Base-by-base conservation (phyloP, 2,329 filamentous ascomycete species). In the Epichloe sp. region DNA sequence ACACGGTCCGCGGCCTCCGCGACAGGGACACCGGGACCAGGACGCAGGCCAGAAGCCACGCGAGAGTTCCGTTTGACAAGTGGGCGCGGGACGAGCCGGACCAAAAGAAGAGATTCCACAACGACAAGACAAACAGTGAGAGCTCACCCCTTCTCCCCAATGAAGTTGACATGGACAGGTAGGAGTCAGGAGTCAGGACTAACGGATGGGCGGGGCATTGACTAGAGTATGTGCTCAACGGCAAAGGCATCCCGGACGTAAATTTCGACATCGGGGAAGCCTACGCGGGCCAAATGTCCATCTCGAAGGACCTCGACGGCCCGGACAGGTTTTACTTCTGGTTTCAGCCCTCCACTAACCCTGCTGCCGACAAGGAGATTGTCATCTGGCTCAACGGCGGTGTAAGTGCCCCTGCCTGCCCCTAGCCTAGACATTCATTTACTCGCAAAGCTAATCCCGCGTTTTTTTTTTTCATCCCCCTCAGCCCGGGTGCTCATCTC, bases 301-400 rank as follows among this genome's bases (percentile, higher is more conserved):
- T 80, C 53, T 63, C 57, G 15, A 72, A 74, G 4, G 61, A 68
- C 48, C 58, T 66, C 0, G 60, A 74, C 40, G 64, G 64, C 41
- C 57, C 52, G 4, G 60, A 65, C 23, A 64, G 76, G 59, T 50
- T 50, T 38, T 78, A 70, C 58, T 79, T 78, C 57, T 78, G 72
- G 71, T 77, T 76, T 64, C 77, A 76, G 54, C 75, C 75, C 1
- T 70, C 72, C 0, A 66, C 68, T 0, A 69, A 71, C 31, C 56
- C 63, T 17, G 60, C 66, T 8, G 70, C 71, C 0, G 65, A 70
- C 0, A 73, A 83, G 47, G 81, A 85, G 54, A 74, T 85, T 44
- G 64, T 80, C 1, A 80, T 85, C 44, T 85, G 77, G 77, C 65
- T 76, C 26, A 82, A 80, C 52, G 79, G 79, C 2, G 71, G 71